These are phyloP conservation scores for Telfairia occidentalis DNA, from an alignment of 331 rosid species.

Conservation along the genomic window DNA sequence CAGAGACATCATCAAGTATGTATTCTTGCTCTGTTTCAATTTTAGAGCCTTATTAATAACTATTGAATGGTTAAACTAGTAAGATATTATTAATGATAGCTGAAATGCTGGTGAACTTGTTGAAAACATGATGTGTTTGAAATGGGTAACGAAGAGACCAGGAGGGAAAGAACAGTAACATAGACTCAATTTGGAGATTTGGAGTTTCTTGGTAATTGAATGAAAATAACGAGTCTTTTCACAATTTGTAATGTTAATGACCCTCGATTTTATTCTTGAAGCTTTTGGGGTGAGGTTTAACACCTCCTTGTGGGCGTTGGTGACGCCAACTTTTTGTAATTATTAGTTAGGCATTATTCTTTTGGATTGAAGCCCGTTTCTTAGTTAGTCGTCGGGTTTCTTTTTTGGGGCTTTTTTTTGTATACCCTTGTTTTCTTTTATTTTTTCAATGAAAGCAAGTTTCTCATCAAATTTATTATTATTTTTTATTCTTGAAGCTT, in stretches of 20 bases:
- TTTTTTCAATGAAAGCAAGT: no score
- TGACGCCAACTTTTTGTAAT: no score
- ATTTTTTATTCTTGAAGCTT: not conserved
- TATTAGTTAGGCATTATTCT: no score
- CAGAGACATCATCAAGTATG: slow-evolving; percentile 84
- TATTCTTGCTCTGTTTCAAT: slow-evolving; percentile 14
- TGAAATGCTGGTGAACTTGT: not conserved
- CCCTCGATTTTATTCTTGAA: not conserved
- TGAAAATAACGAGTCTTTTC: not conserved
- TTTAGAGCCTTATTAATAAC: not conserved
- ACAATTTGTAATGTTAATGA: not conserved
- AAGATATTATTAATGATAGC: not conserved
- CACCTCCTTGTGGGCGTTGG: no score
- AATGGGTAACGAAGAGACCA: not conserved
- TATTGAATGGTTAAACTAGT: slow-evolving; percentile 2
- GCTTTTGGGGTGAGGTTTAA: no score
- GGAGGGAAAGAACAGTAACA: not conserved
- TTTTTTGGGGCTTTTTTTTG: no score
- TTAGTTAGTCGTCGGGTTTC: no score
- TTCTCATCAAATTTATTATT: no score
- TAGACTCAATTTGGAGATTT: not conserved
- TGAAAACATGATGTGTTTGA: not conserved
- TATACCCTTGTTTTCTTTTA: no score
- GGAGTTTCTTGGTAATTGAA: not conserved
- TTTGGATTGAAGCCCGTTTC: no score